Evolutionary conservation across 371 early-diverging fungal genomes (phyloP).

Genomic region (Mortierella sp.): DNA sequence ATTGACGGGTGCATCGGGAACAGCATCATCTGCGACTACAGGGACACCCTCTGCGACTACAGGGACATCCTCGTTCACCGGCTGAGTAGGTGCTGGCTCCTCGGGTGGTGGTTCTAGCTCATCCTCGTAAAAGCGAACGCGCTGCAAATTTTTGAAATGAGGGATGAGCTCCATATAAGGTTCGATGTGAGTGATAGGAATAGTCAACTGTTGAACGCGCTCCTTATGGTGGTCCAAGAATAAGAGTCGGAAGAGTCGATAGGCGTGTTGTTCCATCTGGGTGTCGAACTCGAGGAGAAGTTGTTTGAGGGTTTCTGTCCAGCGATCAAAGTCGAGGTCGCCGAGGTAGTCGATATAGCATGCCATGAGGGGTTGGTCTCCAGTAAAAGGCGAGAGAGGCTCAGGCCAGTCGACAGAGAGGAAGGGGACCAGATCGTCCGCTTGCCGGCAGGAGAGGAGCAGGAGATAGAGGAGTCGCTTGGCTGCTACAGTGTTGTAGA

Average conservation of each 20-base stretch:
- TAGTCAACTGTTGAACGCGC: conserved; percentile 21
- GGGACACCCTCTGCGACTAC: neutral
- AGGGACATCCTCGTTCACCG: neutral
- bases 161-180: conserved; percentile 25
- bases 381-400: conserved; percentile 21
- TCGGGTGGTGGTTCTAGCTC: conserved; percentile 23
- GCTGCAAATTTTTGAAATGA: conserved; percentile 20
- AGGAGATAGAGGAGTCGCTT: conserved; percentile 37
- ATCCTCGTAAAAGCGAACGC: conserved; percentile 40
- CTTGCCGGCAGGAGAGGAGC: conserved; percentile 37
- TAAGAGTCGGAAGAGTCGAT: conserved; percentile 31
- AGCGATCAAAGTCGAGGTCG: conserved; percentile 34
- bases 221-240: conserved; percentile 45
- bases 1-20: neutral
- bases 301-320: conserved; percentile 22
- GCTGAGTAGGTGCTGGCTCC: neutral
- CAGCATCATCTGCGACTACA: neutral
- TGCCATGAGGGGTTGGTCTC: conserved; percentile 16
- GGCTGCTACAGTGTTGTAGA: neutral
- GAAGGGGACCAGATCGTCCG: conserved; percentile 41
- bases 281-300: conserved; percentile 25
- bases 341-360: conserved; percentile 34
- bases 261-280: conserved; percentile 14
- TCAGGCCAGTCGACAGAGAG: conserved; percentile 44
- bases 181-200: conserved; percentile 43